Conservation (phyloP, 805 yeast genomes). For the Ogataea ramenticola region DNA sequence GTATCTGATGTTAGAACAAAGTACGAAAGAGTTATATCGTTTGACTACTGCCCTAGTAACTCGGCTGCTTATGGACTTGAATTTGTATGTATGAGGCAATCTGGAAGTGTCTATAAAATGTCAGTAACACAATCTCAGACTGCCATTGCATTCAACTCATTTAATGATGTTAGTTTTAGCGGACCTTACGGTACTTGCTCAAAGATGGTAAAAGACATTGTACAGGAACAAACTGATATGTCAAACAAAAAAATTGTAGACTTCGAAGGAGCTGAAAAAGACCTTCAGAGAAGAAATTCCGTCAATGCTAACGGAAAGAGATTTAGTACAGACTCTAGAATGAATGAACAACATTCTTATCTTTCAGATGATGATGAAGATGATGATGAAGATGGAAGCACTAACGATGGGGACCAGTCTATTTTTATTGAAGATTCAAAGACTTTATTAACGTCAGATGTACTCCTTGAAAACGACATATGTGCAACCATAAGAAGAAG, state of each 20-base stretch:
- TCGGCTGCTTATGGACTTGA: constrained; percentile 47
- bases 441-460: constrained; percentile 15
- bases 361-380: background rate
- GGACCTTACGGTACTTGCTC: constrained; percentile 52
- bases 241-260: constrained; percentile 3
- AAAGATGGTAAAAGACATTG: constrained; percentile 29
- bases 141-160: constrained; percentile 57
- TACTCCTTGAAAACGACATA: constrained; percentile 60
- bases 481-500: constrained; percentile 64
- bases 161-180: constrained; percentile 54
- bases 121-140: constrained; percentile 61
- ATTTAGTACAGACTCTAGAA: background rate
- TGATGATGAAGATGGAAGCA: constrained; percentile 6
- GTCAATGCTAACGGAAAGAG: background rate
- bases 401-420: constrained; percentile 25
- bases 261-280: background rate
- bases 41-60: constrained; percentile 66
- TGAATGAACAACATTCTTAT: background rate
- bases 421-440: constrained; percentile 20
- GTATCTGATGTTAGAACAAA: constrained; percentile 72
- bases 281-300: constrained; percentile 1
- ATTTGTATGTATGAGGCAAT: constrained; percentile 81
- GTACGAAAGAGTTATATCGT: constrained; percentile 75
- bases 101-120: constrained; percentile 83
- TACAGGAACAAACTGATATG: constrained; percentile 9